Conservation (phyloP, 805 yeast species). For the Lipomyces kockii region DNA sequence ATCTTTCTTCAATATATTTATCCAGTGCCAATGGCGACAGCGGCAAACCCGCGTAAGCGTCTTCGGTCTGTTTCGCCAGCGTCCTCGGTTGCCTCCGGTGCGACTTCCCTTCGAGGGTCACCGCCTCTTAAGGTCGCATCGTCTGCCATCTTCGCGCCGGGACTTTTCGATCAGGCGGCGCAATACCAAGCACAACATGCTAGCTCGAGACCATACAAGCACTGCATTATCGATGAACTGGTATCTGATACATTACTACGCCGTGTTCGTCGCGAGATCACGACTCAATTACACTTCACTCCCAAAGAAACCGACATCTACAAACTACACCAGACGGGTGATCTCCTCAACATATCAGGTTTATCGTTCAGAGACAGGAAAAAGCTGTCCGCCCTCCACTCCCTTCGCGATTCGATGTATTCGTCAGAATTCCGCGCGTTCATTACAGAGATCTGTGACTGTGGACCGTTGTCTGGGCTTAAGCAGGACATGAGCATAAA, state of each 20-base stretch:
- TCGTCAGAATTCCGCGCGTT: slow-evolving; percentile 82
- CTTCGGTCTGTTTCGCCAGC: slow-evolving; percentile 30
- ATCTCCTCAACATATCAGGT: slow-evolving; percentile 90
- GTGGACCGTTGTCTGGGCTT: slow-evolving; percentile 87
- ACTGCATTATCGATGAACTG: slow-evolving; percentile 82
- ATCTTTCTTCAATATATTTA: background rate
- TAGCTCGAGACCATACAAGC: slow-evolving; percentile 75
- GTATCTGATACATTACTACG: slow-evolving; percentile 77
- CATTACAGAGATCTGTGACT: slow-evolving; percentile 74
- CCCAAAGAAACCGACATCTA: slow-evolving; percentile 96
- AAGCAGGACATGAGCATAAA: slow-evolving; percentile 93
- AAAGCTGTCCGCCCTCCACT: slow-evolving; percentile 73
- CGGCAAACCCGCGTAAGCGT: slow-evolving; percentile 18
- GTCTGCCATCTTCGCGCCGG: slow-evolving; percentile 22
- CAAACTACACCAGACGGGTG: slow-evolving; percentile 81
- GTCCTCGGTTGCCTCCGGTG: slow-evolving; percentile 23
- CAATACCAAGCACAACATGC: slow-evolving; percentile 43
- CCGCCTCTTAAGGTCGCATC: slow-evolving; percentile 14
- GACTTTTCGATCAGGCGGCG: slow-evolving; percentile 22
- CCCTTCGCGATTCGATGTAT: slow-evolving; percentile 84
- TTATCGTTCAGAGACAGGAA: slow-evolving; percentile 74
- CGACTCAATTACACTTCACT: slow-evolving; percentile 83
- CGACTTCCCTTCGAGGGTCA: slow-evolving; percentile 14
- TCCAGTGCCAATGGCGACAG: background rate
- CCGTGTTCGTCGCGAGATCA: slow-evolving; percentile 82